A percentile compares a stretch with the other conserved stretches of the same genome.
These are phyloP conservation scores for Leptographium procerum DNA, from an alignment of 2,329 filamentous ascomycete genomes.

Conservation along the genomic window DNA sequence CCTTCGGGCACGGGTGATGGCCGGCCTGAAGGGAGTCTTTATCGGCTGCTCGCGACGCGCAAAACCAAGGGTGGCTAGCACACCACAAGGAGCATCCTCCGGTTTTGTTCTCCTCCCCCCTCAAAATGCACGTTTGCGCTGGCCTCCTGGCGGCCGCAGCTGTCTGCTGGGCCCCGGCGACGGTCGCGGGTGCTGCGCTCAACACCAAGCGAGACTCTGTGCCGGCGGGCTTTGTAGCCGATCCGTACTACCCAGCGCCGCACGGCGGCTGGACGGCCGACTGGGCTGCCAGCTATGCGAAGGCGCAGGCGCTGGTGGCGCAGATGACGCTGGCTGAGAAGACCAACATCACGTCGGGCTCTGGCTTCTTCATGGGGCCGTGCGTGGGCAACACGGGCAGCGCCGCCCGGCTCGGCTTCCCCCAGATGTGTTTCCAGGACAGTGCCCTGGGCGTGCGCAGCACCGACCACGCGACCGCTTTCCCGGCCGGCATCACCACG, in stretches of 20 bases:
- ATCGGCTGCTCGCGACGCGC: too few relatives aligned
- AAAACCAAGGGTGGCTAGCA: too few relatives aligned
- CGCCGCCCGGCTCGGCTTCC: constrained; percentile 57
- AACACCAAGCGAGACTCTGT: constrained; percentile 16
- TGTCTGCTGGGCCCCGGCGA: not conserved
- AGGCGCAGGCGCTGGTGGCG: constrained; percentile 56
- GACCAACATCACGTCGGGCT: constrained; percentile 63
- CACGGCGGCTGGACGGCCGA: constrained; percentile 56
- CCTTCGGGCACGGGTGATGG: too few relatives aligned
- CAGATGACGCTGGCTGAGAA: constrained; percentile 74
- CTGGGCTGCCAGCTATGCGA: constrained; percentile 60
- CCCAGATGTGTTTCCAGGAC: constrained; percentile 61
- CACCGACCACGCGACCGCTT: constrained; percentile 65
- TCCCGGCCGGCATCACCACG: constrained; percentile 67
- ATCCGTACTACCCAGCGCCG: constrained; percentile 63
- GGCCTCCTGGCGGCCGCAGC: not conserved
- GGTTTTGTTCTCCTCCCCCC: not conserved
- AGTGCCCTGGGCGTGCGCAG: constrained; percentile 59
- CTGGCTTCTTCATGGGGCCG: constrained; percentile 59
- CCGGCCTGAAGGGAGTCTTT: too few relatives aligned
- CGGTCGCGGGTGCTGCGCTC: constrained; percentile 13
- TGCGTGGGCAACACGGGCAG: constrained; percentile 72
- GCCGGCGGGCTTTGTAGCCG: constrained; percentile 27
- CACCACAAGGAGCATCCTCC: too few relatives aligned
- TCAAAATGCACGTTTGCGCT: not conserved